Conservation (phyloP, 2,329 filamentous ascomycete genomes). For the Ophiocordyceps camponoti-floridani region DNA sequence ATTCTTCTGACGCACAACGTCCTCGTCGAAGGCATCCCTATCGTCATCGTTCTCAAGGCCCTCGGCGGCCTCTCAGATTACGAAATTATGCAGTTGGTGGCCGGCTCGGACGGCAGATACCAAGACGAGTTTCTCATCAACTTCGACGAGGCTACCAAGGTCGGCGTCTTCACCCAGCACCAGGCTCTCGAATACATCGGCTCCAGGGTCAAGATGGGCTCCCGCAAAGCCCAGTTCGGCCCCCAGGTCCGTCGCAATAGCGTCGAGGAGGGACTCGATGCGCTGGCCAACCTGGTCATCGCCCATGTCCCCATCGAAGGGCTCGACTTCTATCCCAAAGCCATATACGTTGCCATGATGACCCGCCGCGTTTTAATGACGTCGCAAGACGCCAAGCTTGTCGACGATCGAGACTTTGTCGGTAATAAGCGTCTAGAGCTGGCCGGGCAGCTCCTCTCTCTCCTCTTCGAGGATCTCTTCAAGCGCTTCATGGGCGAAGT, state of each 20-base stretch:
- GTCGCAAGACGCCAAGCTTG: constrained; percentile 69
- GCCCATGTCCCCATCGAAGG: constrained; percentile 86
- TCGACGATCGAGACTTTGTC: constrained; percentile 94
- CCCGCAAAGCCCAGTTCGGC: constrained; percentile 37
- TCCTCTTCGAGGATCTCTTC: constrained; percentile 95
- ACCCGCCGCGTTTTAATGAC: constrained; percentile 91
- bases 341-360: constrained; percentile 94
- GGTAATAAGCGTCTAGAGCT: constrained; percentile 93
- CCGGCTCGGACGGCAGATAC: constrained; percentile 71
- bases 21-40: constrained; percentile 81
- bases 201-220: constrained; percentile 70
- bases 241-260: constrained; percentile 53
- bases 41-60: constrained; percentile 83
- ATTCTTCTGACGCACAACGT: constrained; percentile 88
- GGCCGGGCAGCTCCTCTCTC: constrained; percentile 80
- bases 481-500: constrained; percentile 84
- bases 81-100: constrained; percentile 82
- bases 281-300: constrained; percentile 80
- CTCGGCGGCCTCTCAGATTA: constrained; percentile 88
- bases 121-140: constrained; percentile 93
- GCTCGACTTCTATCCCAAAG: constrained; percentile 92
- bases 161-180: constrained; percentile 78
- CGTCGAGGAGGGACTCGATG: constrained; percentile 82
- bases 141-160: constrained; percentile 78
- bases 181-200: constrained; percentile 92